Percentiles rank a stretch among this genome's conserved stretches.
Conservation (phyloP, 2,329 filamentous ascomycete species). For the Piedraia hortae region DNA sequence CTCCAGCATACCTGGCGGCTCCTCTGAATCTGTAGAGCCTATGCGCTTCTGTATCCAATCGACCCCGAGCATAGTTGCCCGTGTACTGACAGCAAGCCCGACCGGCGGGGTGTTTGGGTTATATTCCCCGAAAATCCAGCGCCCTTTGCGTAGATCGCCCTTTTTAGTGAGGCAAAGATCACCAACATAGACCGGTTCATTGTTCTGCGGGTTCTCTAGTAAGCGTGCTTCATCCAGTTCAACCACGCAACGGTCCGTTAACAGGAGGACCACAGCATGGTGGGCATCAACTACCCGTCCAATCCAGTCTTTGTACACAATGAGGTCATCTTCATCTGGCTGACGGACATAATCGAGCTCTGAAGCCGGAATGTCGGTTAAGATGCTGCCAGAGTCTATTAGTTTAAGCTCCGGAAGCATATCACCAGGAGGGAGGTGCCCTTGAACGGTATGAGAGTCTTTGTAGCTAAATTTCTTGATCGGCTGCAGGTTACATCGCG, state of each 20-base stretch:
- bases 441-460: conserved; percentile 4
- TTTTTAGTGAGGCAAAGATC: conserved; percentile 25
- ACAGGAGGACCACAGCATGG: conserved; percentile 22
- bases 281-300: conserved; percentile 24
- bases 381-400: conserved; percentile 3
- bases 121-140: conserved; percentile 26
- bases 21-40: conserved; percentile 4
- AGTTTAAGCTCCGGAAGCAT: conserved; percentile 3
- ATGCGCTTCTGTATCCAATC: conserved; percentile 23
- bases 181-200: conserved; percentile 16
- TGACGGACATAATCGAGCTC: conserved; percentile 8
- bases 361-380: conserved; percentile 9
- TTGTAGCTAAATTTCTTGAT: conserved; percentile 9
- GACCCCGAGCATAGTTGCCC: conserved; percentile 19
- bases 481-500: conserved; percentile 18
- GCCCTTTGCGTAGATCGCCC: conserved; percentile 22
- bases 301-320: conserved; percentile 28
- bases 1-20: conserved; percentile 9
- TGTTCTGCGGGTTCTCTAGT: not conserved
- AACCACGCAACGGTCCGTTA: conserved; percentile 27
- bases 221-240: conserved; percentile 12
- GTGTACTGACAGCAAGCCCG: conserved; percentile 25
- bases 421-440: conserved; percentile 4
- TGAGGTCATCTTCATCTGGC: conserved; percentile 23
- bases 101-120: conserved; percentile 21